Evolutionary conservation across 345 rosid species (phyloP), one percentile per base, ranked within the genome.

Genomic region (Eucalyptus cladocalyx): DNA sequence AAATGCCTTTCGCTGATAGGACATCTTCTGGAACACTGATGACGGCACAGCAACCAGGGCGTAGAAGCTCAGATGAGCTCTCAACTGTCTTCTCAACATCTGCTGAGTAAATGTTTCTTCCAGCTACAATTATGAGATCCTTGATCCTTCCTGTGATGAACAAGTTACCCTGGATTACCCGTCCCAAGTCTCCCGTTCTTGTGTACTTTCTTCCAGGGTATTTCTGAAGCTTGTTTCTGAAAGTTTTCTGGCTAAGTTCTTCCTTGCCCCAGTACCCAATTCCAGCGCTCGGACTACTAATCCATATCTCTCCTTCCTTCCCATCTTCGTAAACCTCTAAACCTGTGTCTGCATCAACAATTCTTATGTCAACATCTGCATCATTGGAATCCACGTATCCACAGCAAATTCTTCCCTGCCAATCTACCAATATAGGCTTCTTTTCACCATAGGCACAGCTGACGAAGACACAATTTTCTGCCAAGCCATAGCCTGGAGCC

Each of bases 401-500:
- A 53, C 96, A 95, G 87, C 95, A 94, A 54, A 95, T 92, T 91
- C 96, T 91, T 89, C 95, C 94, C 87, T 95, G 95, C 96, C 97
- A 95, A 69, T 95, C 97, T 86, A 94, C 88, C 88, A 92, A 88
- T 90, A 94, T 93, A 7, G 97, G 95, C 88, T 91, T 92, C 76
- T 94, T 92, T 91, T 92, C 93, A 37, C 97, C 96, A 88, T 88
- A 94, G 51, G 97, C 97, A 88, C 96, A 95, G 67, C 94, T 90
- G 50, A 95, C 97, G 90, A 95, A 95, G 62, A 95, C 97, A 89
- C 97, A 94, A 86, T 95, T 94, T 90, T 95, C 96, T 10, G 96
- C 96, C 93, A 95, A 91, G 69, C 97, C 96, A 91, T 95, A 95
- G 86, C 97, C 97, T 50, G 96, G 96, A 69, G 97, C 97, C 96